A percentile compares a stretch with the other conserved stretches of the same genome.
phyloP scores from a whole-genome alignment of 495 filamentous ascomycete genomes.

The Penicillium pulvis region DNA sequence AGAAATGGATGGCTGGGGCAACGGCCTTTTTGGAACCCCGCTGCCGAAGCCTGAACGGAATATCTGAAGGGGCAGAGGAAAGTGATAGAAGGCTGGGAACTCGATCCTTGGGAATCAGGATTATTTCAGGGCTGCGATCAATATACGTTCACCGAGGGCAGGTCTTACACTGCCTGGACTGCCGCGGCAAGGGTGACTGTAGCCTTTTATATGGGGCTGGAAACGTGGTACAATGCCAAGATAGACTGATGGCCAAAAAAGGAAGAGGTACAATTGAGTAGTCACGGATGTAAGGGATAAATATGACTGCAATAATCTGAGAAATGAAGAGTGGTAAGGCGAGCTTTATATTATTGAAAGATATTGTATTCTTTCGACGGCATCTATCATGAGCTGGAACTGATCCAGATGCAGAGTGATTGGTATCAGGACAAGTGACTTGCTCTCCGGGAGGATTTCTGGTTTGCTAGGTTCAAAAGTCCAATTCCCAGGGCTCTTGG shows the following conservation, averaged over 20 bases:
- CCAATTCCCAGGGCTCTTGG: background rate
- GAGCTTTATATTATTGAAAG: background rate
- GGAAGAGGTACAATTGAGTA: too few relatives aligned
- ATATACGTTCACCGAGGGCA: background rate
- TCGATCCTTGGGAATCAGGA: background rate
- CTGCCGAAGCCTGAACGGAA: slow-evolving; percentile 28
- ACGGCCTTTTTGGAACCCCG: slow-evolving; percentile 31
- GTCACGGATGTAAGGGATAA: too few relatives aligned
- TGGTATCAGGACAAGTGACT: background rate
- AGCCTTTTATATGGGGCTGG: background rate
- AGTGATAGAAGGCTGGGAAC: background rate
- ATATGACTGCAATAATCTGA: too few relatives aligned
- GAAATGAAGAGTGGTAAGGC: background rate
- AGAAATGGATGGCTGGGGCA: slow-evolving; percentile 22
- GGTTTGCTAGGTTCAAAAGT: slow-evolving; percentile 6
- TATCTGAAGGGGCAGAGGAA: too few relatives aligned
- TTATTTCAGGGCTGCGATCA: background rate
- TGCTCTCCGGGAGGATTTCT: background rate
- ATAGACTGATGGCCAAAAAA: background rate
- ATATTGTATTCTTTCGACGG: background rate
- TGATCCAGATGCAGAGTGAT: background rate
- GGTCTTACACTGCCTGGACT: background rate
- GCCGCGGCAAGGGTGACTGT: background rate
- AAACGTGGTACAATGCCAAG: background rate
- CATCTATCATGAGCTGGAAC: slow-evolving; percentile 5